These are phyloP conservation scores for Neonectria faginata DNA, from an alignment of 2,329 filamentous ascomycete genomes.

Conservation along the genomic window DNA sequence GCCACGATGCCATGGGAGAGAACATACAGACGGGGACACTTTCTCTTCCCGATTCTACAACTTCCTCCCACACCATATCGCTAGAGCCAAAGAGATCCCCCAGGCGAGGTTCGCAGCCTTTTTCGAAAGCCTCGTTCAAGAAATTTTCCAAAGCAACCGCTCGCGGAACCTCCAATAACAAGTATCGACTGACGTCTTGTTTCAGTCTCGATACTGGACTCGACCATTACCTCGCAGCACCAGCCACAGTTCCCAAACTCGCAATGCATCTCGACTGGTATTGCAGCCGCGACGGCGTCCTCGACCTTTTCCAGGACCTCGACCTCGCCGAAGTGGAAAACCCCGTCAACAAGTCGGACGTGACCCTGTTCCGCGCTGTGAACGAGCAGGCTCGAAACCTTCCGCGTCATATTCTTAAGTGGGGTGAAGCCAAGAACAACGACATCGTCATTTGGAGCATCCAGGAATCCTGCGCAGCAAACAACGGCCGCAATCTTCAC, in stretches of 20 bases:
- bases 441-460: slow-evolving; percentile 30
- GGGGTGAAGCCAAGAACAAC: slow-evolving; percentile 20
- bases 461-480: slow-evolving; percentile 13
- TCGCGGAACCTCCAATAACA: neutral
- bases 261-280: neutral
- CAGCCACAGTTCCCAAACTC: neutral
- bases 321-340: slow-evolving; percentile 5
- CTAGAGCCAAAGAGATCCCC: neutral
- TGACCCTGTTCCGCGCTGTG: slow-evolving; percentile 1
- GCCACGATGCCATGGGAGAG: neutral
- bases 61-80: neutral
- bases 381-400: slow-evolving; percentile 5
- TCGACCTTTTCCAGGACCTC: slow-evolving; percentile 10
- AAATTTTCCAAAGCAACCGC: neutral
- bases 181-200: neutral
- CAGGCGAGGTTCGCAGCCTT: neutral
- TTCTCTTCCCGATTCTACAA: neutral
- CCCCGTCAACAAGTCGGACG: neutral
- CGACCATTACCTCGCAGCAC: neutral
- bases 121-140: neutral
- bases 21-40: neutral
- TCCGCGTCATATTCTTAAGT: slow-evolving; percentile 31
- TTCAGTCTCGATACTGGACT: neutral
- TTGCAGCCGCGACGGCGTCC: neutral
- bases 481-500: neutral